These are phyloP conservation scores for Escovopsis sp. DNA, from an alignment of 2,329 filamentous ascomycete genomes.

Conservation along the genomic window DNA sequence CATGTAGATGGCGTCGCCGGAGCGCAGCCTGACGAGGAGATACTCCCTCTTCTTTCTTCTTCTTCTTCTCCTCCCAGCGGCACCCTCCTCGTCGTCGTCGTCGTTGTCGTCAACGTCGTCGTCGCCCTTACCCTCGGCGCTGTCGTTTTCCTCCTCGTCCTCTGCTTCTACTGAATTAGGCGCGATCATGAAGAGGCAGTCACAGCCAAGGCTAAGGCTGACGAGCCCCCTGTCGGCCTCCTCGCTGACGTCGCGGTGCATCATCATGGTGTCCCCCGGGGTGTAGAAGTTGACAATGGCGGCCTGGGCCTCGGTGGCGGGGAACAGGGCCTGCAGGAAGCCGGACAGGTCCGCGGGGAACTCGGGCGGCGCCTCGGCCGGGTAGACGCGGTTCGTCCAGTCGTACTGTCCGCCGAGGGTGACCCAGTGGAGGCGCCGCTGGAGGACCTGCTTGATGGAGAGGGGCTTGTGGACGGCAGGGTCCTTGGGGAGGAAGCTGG, in stretches of 20 bases:
- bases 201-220: conserved; percentile 80
- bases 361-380: conserved; percentile 45
- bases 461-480: conserved; percentile 60
- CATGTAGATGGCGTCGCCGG: conserved; percentile 89
- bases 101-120: conserved; percentile 7
- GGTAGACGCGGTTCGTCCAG: conserved; percentile 81
- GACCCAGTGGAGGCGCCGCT: conserved; percentile 78
- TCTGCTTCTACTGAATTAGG: conserved; percentile 27
- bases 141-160: conserved; percentile 1
- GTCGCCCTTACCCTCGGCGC: conserved; percentile 9
- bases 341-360: conserved; percentile 62
- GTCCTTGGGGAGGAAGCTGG: conserved; percentile 53
- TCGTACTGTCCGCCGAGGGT: conserved; percentile 94
- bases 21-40: conserved; percentile 53
- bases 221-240: conserved; percentile 63
- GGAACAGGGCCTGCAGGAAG: conserved; percentile 58
- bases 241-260: conserved; percentile 91
- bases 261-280: conserved; percentile 77
- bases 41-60: conserved; percentile 27
- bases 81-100: conserved; percentile 5
- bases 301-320: conserved; percentile 64
- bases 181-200: conserved; percentile 75
- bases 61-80: conserved; percentile 1
- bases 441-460: conserved; percentile 52
- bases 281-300: conserved; percentile 92